Conservation (phyloP, 495 filamentous ascomycete species). For the Annulohypoxylon bovei region DNA sequence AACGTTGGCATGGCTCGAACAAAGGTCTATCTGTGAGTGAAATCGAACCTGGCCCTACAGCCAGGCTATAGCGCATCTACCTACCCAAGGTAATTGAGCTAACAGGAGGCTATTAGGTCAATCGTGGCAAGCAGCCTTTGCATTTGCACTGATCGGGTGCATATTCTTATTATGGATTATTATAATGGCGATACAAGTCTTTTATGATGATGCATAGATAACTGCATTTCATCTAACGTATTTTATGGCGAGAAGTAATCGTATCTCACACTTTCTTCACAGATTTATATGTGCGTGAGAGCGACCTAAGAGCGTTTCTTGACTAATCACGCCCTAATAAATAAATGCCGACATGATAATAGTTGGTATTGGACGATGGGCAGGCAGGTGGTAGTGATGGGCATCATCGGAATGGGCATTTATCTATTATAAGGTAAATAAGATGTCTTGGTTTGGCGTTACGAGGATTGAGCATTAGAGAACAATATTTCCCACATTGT, state of each 20-base stretch:
- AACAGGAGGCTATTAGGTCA: slow-evolving; percentile 49
- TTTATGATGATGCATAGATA: slow-evolving; percentile 59
- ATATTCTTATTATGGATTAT: slow-evolving; percentile 96
- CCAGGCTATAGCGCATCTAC: background rate
- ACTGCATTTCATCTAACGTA: background rate
- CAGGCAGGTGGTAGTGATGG: background rate
- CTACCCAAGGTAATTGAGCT: slow-evolving; percentile 25
- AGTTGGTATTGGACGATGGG: background rate
- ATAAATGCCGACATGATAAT: background rate
- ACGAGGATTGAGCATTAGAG: background rate
- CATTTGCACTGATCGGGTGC: slow-evolving; percentile 77
- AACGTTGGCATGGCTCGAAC: slow-evolving; percentile 88
- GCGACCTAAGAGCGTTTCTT: background rate
- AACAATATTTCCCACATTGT: no score
- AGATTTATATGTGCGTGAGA: background rate
- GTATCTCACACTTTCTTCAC: background rate
- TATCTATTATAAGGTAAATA: background rate
- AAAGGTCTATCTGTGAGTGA: slow-evolving; percentile 82
- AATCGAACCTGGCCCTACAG: background rate
- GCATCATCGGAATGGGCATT: background rate
- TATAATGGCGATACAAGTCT: slow-evolving; percentile 89
- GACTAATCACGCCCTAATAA: background rate
- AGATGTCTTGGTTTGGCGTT: background rate
- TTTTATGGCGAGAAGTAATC: background rate
- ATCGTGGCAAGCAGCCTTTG: slow-evolving; percentile 70